Evolutionary conservation across 2,329 filamentous ascomycete species (phyloP), one percentile per base, ranked within the genome.

Genomic region (Pseudopithomyces chartarum): DNA sequence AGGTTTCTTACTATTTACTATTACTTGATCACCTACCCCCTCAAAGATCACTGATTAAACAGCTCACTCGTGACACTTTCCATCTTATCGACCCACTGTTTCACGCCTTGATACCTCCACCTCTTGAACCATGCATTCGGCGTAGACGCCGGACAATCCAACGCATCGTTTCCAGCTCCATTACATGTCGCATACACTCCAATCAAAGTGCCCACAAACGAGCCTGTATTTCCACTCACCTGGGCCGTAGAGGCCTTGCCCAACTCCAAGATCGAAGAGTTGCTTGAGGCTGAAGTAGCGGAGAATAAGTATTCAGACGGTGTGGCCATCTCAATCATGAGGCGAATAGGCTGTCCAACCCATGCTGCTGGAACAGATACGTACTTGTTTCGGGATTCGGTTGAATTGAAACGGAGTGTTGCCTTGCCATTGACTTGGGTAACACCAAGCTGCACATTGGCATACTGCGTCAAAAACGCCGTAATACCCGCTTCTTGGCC

Each of bases 81-180:
- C 32, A 12, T 23, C 13, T 5, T 19, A 8, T 34, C 22, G n/a
- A 51, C 40, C 19, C 38, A 51, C 36, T 51, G 48, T 8, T 20
- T 42, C 13, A 39, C 15, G 4, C 48, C 48, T 20, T 33, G 20
- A 17, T 51, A 51, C 34, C 48, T 51, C 48, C 48, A 51, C 10
- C 34, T n/a, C 20, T 40, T 40, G 22, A 51, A 51, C n/a, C 40
- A 51, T 34, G 48, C 48, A 2, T 29, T 40, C 5, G 48, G 48
- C 15, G 48, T 32, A 39, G 17, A 19, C 8, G 19, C 17, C 12
- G 48, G 48, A 26, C 48, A 51, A 23, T 51, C 34, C 3, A 51
- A 29, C 34, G 5, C 34, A 26, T 34, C 33, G 4, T 34, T 39
- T 22, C 48, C 46, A 49, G 33, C 17, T 26, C 23, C 39, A 19